Percentiles rank a stretch among this genome's conserved stretches.
These are phyloP conservation scores for Spathaspora arborariae DNA, from an alignment of 805 yeast species.

Conservation along the genomic window DNA sequence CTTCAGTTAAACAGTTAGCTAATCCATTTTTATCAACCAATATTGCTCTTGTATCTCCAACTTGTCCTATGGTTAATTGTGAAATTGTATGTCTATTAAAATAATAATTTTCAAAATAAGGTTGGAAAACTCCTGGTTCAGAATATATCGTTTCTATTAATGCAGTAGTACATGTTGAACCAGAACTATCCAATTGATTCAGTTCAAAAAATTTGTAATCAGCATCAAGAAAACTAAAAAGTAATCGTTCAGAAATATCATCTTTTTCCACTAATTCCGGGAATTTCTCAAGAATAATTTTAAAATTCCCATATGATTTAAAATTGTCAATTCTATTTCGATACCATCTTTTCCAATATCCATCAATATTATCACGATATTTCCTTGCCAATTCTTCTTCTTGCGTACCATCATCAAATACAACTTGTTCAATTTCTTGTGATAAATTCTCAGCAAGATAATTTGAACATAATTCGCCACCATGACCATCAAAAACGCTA, in stretches of 20 bases:
- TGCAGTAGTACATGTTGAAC: slow-evolving; percentile 73
- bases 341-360: slow-evolving; percentile 83
- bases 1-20: slow-evolving; percentile 72
- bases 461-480: slow-evolving; percentile 72
- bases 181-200: slow-evolving; percentile 39
- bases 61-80: slow-evolving; percentile 75
- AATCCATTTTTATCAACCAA: slow-evolving; percentile 78
- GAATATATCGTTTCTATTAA: slow-evolving; percentile 48
- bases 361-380: slow-evolving; percentile 63
- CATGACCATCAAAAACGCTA: slow-evolving; percentile 91
- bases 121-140: slow-evolving; percentile 22
- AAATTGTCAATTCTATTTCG: slow-evolving; percentile 39
- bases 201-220: slow-evolving; percentile 54
- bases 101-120: slow-evolving; percentile 39
- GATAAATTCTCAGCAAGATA: slow-evolving; percentile 54
- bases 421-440: slow-evolving; percentile 45
- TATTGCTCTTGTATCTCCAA: slow-evolving; percentile 88
- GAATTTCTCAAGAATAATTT: slow-evolving; percentile 13
- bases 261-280: slow-evolving; percentile 28
- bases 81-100: slow-evolving; percentile 67
- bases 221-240: slow-evolving; percentile 59
- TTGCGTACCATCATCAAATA: slow-evolving; percentile 19
- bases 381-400: slow-evolving; percentile 41
- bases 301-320: slow-evolving; percentile 15
- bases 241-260: slow-evolving; percentile 58